Base-by-base conservation (phyloP, 2,329 filamentous ascomycete genomes). In the Trichoderma sp. region DNA sequence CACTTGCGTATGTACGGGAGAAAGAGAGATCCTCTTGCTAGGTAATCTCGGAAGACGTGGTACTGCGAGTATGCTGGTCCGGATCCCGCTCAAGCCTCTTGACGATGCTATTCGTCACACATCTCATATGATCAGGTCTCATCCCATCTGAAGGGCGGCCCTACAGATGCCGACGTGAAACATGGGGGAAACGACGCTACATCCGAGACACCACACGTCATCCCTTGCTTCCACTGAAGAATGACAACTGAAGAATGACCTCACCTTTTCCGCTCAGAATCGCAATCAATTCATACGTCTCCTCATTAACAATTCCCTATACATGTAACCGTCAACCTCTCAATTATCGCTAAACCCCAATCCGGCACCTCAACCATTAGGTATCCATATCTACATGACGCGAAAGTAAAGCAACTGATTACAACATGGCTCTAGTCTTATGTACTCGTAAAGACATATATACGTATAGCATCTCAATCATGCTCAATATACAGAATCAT, bases 371-470 rank as follows among this genome's bases (percentile, higher is more conserved):
- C 48, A n/a, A 30, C 3, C 44, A 52, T 45, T 51, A 62, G 6
- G n/a, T 59, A 39, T 59, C 15, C 57, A 43, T 41, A 4, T 41
- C 45, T 60, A 39, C 28, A 41, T 48, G 45, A 24, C 24, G 44
- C 41, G 50, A 43, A 41, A 48, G 19, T 48, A 41, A 55, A 30
- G 21, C 34, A 39, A 39, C 34, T 39, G 10, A 39, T 39, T 39
- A 39, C 34, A 39, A 39, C 34, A 14, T 39, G 34, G 34, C 24
- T 63, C 51, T 63, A 63, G 21, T 48, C n/a, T 39, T 63, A 50
- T 63, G 51, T 63, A 57, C 44, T 30, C 52, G 15, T 63, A 56
- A 1, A 39, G 56, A 41, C 47, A 63, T 63, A 56, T 63, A 41
- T 55, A 63, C 47, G 48, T 43, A 21, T 26, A 24, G 34, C 24